A percentile compares a stretch with the other conserved stretches of the same genome.
Conservation (phyloP, 805 yeast species). For the Metschnikowia kofuensis region DNA sequence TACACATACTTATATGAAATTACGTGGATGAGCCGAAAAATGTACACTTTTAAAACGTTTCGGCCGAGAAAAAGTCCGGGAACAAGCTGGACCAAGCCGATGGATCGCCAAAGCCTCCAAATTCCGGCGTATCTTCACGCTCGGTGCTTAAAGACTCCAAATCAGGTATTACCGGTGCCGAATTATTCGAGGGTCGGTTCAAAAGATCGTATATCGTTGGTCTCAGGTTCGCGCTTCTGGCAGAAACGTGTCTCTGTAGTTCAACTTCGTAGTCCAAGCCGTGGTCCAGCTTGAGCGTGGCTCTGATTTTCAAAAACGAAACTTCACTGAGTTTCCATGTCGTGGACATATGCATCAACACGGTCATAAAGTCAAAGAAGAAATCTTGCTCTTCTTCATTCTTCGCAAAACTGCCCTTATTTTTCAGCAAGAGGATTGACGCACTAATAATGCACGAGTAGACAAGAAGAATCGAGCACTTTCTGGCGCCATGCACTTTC, state of each 20-base stretch:
- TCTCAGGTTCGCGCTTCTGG: neutral
- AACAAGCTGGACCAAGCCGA: constrained; percentile 10
- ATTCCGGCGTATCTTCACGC: neutral
- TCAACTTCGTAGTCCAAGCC: constrained; percentile 8
- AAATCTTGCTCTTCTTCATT: neutral
- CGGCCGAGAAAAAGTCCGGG: constrained; percentile 7
- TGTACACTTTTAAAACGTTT: neutral
- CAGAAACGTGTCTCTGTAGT: neutral
- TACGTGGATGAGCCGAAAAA: too few relatives aligned
- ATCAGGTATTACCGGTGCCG: neutral
- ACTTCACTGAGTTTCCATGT: constrained; percentile 14
- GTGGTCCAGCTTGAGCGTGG: constrained; percentile 4
- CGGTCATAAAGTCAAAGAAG: constrained; percentile 15
- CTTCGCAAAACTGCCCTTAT: neutral
- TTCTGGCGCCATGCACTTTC: constrained; percentile 9
- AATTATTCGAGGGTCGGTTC: neutral
- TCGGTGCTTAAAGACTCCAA: neutral
- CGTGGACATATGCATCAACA: constrained; percentile 5
- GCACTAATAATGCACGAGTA: constrained; percentile 12
- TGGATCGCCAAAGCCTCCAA: constrained; percentile 8
- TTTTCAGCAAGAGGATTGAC: constrained; percentile 7
- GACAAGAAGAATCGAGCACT: constrained; percentile 13
- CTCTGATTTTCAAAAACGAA: constrained; percentile 8
- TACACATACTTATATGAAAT: too few relatives aligned
- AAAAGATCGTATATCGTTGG: neutral